phyloP scores from a whole-genome alignment of 148 eudicot genomes.

The Fagopyrum esculentum region DNA sequence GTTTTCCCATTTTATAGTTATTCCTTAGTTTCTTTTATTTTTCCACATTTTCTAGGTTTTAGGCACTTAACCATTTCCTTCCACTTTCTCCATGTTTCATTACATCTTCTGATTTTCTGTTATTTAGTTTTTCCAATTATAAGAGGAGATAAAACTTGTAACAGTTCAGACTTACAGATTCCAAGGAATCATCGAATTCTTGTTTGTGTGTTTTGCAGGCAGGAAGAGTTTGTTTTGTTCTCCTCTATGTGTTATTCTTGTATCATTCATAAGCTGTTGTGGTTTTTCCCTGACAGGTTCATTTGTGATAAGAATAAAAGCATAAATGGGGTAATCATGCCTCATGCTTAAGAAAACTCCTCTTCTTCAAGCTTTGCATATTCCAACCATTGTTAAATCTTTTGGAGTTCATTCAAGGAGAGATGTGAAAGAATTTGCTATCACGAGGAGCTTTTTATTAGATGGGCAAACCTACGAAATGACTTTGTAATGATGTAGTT shows the following conservation, averaged over 20 bases:
- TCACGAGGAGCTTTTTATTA: neutral
- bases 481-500: neutral
- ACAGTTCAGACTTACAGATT: too few species aligned
- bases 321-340: constrained; percentile 22
- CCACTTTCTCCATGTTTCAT: too few species aligned
- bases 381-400: neutral
- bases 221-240: neutral
- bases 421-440: neutral
- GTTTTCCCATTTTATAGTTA: too few species aligned
- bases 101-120: too few species aligned
- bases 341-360: neutral
- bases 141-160: too few species aligned
- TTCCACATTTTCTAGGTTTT: neutral
- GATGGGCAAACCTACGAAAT: neutral
- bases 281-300: constrained; percentile 62
- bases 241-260: neutral
- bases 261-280: neutral
- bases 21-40: neutral
- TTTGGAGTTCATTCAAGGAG: neutral
- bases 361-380: neutral
- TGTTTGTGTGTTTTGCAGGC: neutral
- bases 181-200: neutral
- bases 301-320: constrained; percentile 73
- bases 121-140: too few species aligned
- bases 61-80: too few species aligned